These are phyloP conservation scores for Peziza echinospora DNA, from an alignment of 495 filamentous ascomycete species.

Conservation along the genomic window DNA sequence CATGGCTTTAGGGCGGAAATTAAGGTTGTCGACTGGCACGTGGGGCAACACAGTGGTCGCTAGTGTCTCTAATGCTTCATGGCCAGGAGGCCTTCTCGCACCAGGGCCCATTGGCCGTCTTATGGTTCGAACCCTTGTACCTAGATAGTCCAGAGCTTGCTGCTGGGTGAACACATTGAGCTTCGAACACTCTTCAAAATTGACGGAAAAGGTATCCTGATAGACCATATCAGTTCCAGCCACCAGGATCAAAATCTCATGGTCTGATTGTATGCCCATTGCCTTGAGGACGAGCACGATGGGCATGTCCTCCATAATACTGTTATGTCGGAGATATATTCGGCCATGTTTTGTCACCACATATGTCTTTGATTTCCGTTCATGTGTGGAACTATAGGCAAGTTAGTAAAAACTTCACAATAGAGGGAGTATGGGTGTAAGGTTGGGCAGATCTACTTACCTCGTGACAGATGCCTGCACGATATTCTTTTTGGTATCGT, in stretches of 20 bases:
- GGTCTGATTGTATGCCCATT: slow-evolving; percentile 79
- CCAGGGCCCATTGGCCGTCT: slow-evolving; percentile 21
- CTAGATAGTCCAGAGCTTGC: slow-evolving; percentile 82
- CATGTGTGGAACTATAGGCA: slow-evolving; percentile 60
- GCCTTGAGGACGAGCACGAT: slow-evolving; percentile 83
- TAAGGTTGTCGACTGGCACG: slow-evolving; percentile 66
- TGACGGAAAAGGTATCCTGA: slow-evolving; percentile 81
- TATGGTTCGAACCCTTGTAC: slow-evolving; percentile 51
- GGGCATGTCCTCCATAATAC: slow-evolving; percentile 74
- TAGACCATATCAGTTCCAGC: slow-evolving; percentile 65
- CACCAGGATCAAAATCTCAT: slow-evolving; percentile 76
- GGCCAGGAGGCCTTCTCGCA: slow-evolving; percentile 41
- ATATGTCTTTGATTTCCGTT: slow-evolving; percentile 92
- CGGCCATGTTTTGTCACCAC: slow-evolving; percentile 79
- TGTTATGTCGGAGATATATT: slow-evolving; percentile 77
- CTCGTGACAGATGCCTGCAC: slow-evolving; percentile 91
- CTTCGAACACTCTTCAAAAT: slow-evolving; percentile 77
- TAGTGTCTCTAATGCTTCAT: slow-evolving; percentile 80
- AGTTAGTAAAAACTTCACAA: not conserved
- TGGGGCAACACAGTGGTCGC: slow-evolving; percentile 82
- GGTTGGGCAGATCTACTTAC: slow-evolving; percentile 19
- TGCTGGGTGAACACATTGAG: slow-evolving; percentile 72
- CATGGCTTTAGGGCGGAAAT: slow-evolving; percentile 85
- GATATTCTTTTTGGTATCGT: slow-evolving; percentile 67
- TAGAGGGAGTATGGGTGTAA: not conserved